Percentiles rank a stretch among this genome's conserved stretches.
These are phyloP conservation scores for Cucurbita pepo DNA, from an alignment of 306 rosid species.

Conservation along the genomic window DNA sequence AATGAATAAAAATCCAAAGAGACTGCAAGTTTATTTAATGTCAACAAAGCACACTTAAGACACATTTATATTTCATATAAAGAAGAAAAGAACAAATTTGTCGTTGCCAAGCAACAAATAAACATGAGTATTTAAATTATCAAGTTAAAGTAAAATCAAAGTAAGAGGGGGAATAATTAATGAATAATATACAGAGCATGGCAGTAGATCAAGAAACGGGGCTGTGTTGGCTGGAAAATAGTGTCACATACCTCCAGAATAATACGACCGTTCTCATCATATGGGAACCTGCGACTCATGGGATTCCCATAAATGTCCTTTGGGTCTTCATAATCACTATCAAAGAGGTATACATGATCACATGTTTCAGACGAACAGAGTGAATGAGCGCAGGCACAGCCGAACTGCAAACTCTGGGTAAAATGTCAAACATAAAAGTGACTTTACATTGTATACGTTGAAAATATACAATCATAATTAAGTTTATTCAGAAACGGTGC, in stretches of 20 bases:
- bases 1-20: background rate
- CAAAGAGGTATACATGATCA: slow-evolving; percentile 86
- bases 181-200: background rate
- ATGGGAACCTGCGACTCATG: slow-evolving; percentile 85
- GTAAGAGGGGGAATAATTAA: background rate
- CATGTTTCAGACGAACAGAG: slow-evolving; percentile 76
- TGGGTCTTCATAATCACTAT: slow-evolving; percentile 83
- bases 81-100: background rate
- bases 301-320: slow-evolving; percentile 73
- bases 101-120: background rate
- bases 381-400: slow-evolving; percentile 60
- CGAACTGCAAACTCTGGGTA: slow-evolving; percentile 57
- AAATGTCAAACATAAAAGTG: background rate
- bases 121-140: background rate
- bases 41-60: background rate
- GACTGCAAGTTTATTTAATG: background rate
- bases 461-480: background rate
- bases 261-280: slow-evolving; percentile 70
- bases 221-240: background rate
- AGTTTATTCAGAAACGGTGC: background rate
- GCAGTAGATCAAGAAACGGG: background rate
- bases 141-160: background rate
- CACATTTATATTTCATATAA: background rate
- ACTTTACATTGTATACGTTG: background rate
- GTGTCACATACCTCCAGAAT: slow-evolving; percentile 57